phyloP scores from a whole-genome alignment of 805 yeast genomes.

The Sugiyamaella floridensis region DNA sequence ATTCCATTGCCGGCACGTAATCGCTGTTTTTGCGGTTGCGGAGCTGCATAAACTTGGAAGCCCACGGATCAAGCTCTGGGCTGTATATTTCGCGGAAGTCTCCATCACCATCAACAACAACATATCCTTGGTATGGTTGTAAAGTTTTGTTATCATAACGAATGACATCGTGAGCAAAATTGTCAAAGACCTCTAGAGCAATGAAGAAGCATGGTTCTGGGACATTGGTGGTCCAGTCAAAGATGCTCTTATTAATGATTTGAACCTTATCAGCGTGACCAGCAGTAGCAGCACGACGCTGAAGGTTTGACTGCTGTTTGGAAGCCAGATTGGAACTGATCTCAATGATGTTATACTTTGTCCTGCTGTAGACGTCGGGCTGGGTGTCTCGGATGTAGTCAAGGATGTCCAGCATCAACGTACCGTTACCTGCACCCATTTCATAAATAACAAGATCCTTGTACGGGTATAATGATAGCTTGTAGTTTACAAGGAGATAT shows the following conservation, averaged over 20 bases:
- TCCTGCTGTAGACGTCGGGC: constrained; percentile 66
- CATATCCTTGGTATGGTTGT: constrained; percentile 71
- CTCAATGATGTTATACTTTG: constrained; percentile 66
- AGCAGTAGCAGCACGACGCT: constrained; percentile 29
- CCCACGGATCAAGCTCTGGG: constrained; percentile 25
- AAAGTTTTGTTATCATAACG: constrained; percentile 64
- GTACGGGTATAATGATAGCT: constrained; percentile 60
- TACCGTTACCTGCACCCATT: constrained; percentile 88
- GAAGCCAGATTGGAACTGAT: constrained; percentile 56
- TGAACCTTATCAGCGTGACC: constrained; percentile 53
- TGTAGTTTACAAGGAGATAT: constrained; percentile 65
- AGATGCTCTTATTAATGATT: constrained; percentile 65
- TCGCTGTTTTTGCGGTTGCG: constrained; percentile 34
- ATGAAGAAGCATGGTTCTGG: constrained; percentile 66
- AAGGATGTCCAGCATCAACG: constrained; percentile 68
- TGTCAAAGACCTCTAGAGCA: constrained; percentile 79
- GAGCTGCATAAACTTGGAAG: constrained; percentile 48
- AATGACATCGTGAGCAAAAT: constrained; percentile 73
- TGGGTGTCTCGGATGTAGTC: constrained; percentile 54
- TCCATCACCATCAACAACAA: constrained; percentile 61
- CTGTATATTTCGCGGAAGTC: constrained; percentile 66
- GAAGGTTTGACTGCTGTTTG: constrained; percentile 40
- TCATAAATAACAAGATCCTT: constrained; percentile 72
- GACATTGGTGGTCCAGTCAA: constrained; percentile 60
- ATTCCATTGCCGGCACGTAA: constrained; percentile 24